A percentile compares a stretch with the other conserved stretches of the same genome.
phyloP scores from a whole-genome alignment of 306 rosid species.

The Heteromeles arbutifolia region DNA sequence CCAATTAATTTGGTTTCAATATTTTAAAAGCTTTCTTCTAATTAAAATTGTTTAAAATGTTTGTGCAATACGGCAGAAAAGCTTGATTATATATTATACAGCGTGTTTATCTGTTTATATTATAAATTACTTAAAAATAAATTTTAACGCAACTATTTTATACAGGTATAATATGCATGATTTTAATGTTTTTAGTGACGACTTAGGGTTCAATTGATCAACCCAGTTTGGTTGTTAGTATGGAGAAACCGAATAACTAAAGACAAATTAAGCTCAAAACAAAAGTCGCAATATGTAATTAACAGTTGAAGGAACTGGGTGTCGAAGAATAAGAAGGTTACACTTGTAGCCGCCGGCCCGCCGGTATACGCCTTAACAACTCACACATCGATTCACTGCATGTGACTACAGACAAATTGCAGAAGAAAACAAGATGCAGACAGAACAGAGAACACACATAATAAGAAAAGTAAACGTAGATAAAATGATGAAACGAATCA shows the following conservation, averaged over 20 bases:
- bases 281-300: background rate
- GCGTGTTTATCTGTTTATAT: background rate
- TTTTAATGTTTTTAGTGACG: too few relatives aligned
- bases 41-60: too few relatives aligned
- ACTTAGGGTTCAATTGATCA: too few relatives aligned
- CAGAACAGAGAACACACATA: background rate
- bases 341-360: too few relatives aligned
- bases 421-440: conserved; percentile 1
- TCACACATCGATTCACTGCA: conserved; percentile 1
- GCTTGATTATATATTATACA: background rate
- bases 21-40: too few relatives aligned
- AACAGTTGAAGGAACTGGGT: background rate
- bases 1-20: background rate
- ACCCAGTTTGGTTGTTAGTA: background rate
- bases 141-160: background rate
- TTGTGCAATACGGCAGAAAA: background rate
- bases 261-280: background rate
- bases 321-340: background rate
- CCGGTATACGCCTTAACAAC: background rate
- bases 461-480: background rate
- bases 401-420: background rate
- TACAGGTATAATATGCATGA: too few relatives aligned
- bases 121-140: too few relatives aligned
- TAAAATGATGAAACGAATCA: background rate
- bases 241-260: background rate